Evolutionary conservation across 306 rosid genomes (phyloP).

Genomic region (Calophaca sinica): DNA sequence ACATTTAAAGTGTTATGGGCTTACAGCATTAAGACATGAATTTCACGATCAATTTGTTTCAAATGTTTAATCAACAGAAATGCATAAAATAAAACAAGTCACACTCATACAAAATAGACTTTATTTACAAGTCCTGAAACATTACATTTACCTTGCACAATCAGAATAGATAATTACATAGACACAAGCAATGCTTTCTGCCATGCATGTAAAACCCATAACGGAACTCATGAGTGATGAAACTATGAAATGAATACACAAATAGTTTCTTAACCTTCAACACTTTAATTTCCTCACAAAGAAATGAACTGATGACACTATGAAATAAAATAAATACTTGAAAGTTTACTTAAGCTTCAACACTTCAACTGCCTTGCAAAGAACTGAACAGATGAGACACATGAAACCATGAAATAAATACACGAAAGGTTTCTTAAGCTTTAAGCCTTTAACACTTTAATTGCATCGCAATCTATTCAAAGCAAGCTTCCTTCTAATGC

Average conservation of each 20-base stretch:
- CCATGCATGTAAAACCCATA: constrained; percentile 15
- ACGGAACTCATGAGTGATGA: not conserved
- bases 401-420: not conserved
- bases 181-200: not conserved
- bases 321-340: not conserved
- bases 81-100: constrained; percentile 3
- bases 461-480: constrained; percentile 12
- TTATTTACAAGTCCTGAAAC: constrained; percentile 3
- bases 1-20: not conserved
- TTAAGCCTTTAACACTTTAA: not conserved
- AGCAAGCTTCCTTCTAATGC: not conserved
- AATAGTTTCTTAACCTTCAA: constrained; percentile 3
- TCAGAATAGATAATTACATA: not conserved
- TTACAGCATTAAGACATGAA: not conserved
- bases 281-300: not conserved
- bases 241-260: not conserved
- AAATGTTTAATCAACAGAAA: not conserved
- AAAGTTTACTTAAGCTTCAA: constrained; percentile 11
- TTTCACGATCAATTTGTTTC: not conserved
- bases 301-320: not conserved
- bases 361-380: not conserved
- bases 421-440: not conserved
- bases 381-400: not conserved
- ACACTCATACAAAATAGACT: not conserved
- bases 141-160: not conserved